Evolutionary conservation across 1,284 basidiomycete species (phyloP).

Genomic region (Grifola frondosa): DNA sequence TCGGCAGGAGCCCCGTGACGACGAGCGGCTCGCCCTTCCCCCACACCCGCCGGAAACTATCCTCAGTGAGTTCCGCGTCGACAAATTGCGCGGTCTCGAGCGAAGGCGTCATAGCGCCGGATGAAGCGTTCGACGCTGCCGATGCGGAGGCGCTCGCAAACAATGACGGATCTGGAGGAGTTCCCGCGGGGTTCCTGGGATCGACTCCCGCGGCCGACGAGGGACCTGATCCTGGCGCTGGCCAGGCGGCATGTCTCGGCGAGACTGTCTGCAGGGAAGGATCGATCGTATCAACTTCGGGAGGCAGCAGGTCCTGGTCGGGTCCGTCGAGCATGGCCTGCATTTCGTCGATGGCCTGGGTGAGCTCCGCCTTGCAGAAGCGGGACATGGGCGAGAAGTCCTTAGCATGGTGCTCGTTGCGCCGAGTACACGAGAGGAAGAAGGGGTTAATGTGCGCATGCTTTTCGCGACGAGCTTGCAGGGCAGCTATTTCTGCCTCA

Average conservation of each 20-base stretch:
- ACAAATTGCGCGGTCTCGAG: conserved; percentile 47
- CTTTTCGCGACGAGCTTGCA: conserved; percentile 54
- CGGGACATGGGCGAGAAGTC: conserved; percentile 82
- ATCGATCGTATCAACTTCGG: conserved; percentile 8
- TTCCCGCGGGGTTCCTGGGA: conserved; percentile 9
- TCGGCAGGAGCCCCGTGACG: conserved; percentile 60
- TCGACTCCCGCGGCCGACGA: conserved; percentile 4
- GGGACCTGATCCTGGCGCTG: conserved; percentile 7
- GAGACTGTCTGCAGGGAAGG: conserved; percentile 14
- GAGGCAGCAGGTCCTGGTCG: conserved; percentile 9
- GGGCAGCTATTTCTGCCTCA: conserved; percentile 45
- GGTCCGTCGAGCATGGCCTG: conserved; percentile 42
- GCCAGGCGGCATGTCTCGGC: conserved; percentile 5
- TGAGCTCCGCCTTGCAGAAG: conserved; percentile 67
- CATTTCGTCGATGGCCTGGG: conserved; percentile 67
- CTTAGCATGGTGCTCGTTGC: conserved; percentile 62
- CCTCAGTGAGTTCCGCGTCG: conserved; percentile 54
- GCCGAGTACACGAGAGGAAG: conserved; percentile 68
- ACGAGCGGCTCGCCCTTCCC: conserved; percentile 71
- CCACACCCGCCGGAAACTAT: conserved; percentile 73
- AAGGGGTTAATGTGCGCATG: conserved; percentile 67
- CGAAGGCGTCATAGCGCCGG: conserved; percentile 35
- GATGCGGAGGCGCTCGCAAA: conserved; percentile 18
- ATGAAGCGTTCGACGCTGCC: conserved; percentile 16
- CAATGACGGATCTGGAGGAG: conserved; percentile 24